phyloP scores from a whole-genome alignment of 345 rosid species.

The Cardamine chenopodiifolia region DNA sequence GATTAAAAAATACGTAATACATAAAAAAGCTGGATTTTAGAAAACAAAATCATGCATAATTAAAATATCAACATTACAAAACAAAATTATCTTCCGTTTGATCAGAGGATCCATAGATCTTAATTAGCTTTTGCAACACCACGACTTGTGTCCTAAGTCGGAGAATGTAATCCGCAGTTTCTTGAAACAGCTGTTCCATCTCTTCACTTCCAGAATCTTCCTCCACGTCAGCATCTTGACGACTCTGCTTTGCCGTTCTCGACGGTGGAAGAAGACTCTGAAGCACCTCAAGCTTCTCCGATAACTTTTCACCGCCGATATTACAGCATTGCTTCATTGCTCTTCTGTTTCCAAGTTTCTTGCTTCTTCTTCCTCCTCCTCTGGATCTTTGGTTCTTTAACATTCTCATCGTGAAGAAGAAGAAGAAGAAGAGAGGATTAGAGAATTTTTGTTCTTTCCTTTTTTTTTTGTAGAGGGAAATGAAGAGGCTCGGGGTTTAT shows the following conservation, averaged over 20 bases:
- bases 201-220: slow-evolving; percentile 43
- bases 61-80: slow-evolving; percentile 38
- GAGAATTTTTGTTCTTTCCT: background rate
- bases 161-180: slow-evolving; percentile 84
- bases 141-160: slow-evolving; percentile 66
- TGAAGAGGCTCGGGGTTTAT: slow-evolving; percentile 41
- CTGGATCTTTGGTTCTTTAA: slow-evolving; percentile 42
- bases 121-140: slow-evolving; percentile 63
- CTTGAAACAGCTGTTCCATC: slow-evolving; percentile 60
- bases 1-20: slow-evolving; percentile 19
- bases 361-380: slow-evolving; percentile 33
- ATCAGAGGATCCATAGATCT: slow-evolving; percentile 59
- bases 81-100: slow-evolving; percentile 32
- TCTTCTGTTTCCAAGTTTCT: slow-evolving; percentile 21
- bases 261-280: slow-evolving; percentile 57
- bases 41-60: slow-evolving; percentile 14
- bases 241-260: background rate
- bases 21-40: background rate
- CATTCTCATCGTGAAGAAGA: slow-evolving; percentile 41
- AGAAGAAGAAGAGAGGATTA: slow-evolving; percentile 5
- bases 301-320: slow-evolving; percentile 41
- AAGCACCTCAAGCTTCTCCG: slow-evolving; percentile 72
- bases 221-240: slow-evolving; percentile 22
- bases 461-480: background rate
- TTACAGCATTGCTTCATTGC: background rate